These are phyloP conservation scores for Tulasnella calospora DNA, from an alignment of 768 basidiomycete genomes.

Conservation along the genomic window DNA sequence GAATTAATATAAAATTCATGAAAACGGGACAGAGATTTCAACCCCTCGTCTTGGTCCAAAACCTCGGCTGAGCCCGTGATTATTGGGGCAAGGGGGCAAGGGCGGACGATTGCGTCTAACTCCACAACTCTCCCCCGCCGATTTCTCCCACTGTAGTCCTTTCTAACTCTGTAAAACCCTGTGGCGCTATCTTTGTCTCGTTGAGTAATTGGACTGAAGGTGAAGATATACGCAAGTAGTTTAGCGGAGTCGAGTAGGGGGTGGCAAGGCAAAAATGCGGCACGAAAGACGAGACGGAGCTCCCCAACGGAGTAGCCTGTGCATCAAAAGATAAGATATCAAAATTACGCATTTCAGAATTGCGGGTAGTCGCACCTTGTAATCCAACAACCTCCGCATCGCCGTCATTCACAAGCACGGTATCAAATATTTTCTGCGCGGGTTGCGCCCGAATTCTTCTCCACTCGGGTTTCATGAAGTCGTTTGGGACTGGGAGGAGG, in stretches of 20 bases:
- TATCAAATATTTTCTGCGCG: not conserved
- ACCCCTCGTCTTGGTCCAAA: not conserved
- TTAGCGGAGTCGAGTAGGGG: not conserved
- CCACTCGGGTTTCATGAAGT: not conserved
- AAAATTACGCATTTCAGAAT: not conserved
- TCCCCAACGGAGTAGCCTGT: not conserved
- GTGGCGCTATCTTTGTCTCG: not conserved
- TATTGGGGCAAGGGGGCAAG: not conserved
- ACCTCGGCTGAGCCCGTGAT: not conserved
- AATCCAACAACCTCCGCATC: not conserved
- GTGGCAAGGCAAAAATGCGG: not conserved
- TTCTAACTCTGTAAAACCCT: not conserved
- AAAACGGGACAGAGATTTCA: not conserved
- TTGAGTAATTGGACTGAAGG: not conserved
- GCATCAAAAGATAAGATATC: not conserved
- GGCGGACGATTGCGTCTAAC: not conserved
- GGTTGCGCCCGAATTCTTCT: not conserved
- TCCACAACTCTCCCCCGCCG: not conserved
- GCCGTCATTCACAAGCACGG: not conserved
- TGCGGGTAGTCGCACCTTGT: not conserved
- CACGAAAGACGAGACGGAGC: not conserved
- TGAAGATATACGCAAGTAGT: not conserved
- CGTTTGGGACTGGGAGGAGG: not conserved
- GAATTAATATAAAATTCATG: not conserved
- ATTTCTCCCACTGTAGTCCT: not conserved